These are phyloP conservation scores for Penicillium nordicum DNA, from an alignment of 2,329 filamentous ascomycete genomes.

Conservation along the genomic window DNA sequence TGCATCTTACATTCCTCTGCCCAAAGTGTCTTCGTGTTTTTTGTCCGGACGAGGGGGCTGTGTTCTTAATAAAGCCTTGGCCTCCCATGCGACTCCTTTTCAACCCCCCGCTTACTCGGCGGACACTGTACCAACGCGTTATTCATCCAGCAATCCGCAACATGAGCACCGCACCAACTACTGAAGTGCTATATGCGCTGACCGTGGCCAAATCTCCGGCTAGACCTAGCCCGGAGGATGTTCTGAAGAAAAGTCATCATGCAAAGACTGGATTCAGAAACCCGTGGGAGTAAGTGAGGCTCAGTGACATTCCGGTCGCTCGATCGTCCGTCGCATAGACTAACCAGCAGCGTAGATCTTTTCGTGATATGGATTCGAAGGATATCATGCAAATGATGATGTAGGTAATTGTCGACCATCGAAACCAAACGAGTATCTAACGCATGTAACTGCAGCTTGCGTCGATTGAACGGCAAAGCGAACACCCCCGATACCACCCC, in stretches of 20 bases:
- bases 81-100: not conserved
- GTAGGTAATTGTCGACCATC: conserved; percentile 12
- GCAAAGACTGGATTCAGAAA: conserved; percentile 39
- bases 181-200: conserved; percentile 42
- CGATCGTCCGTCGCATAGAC: not conserved
- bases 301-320: not conserved
- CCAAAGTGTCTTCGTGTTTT: not conserved
- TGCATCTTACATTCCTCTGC: conserved; percentile 11
- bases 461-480: conserved; percentile 48
- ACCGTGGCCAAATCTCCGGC: conserved; percentile 37
- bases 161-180: conserved; percentile 36
- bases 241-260: conserved; percentile 41
- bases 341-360: conserved; percentile 20
- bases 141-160: conserved; percentile 23
- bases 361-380: conserved; percentile 14
- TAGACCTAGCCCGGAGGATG: conserved; percentile 39
- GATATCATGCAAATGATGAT: conserved; percentile 15
- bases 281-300: conserved; percentile 41
- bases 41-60: not conserved
- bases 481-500: conserved; percentile 61
- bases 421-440: not conserved
- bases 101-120: conserved; percentile 22
- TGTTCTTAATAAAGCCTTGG: not conserved
- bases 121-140: conserved; percentile 9
- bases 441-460: conserved; percentile 9